phyloP scores from a whole-genome alignment of 306 rosid species.

The Urtica urens region DNA sequence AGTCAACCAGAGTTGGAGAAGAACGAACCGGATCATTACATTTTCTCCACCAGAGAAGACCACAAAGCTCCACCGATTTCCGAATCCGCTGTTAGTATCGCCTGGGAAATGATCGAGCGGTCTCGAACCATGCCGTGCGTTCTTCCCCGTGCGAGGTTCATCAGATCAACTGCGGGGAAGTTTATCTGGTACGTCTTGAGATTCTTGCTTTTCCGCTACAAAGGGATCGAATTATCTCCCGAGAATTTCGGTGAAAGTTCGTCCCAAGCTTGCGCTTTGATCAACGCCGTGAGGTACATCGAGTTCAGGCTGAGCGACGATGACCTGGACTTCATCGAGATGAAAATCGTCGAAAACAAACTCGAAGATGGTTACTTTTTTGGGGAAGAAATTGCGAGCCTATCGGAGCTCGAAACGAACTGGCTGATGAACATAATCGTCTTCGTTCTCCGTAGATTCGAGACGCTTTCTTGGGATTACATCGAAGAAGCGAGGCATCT shows the following conservation, averaged over 20 bases:
- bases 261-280: constrained; percentile 30
- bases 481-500: constrained; percentile 27
- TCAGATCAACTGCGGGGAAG: constrained; percentile 54
- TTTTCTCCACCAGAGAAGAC: constrained; percentile 36
- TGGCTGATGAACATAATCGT: constrained; percentile 63
- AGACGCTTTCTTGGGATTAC: constrained; percentile 49
- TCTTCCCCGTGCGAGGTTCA: constrained; percentile 28
- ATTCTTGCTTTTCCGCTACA: constrained; percentile 38
- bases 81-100: constrained; percentile 40
- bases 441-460: constrained; percentile 51
- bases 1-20: constrained; percentile 19
- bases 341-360: constrained; percentile 47
- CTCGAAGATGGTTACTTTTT: constrained; percentile 30
- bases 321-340: constrained; percentile 55
- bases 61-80: constrained; percentile 51
- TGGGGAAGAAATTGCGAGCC: constrained; percentile 44
- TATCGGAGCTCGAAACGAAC: constrained; percentile 56
- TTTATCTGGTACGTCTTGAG: constrained; percentile 65
- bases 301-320: constrained; percentile 47
- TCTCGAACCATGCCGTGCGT: constrained; percentile 49
- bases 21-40: constrained; percentile 18
- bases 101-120: constrained; percentile 54
- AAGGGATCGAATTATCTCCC: constrained; percentile 28
- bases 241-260: constrained; percentile 28
- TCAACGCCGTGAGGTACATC: constrained; percentile 56